Conservation (phyloP, 257 asterid genomes). For the Solanum chiquidenum region DNA sequence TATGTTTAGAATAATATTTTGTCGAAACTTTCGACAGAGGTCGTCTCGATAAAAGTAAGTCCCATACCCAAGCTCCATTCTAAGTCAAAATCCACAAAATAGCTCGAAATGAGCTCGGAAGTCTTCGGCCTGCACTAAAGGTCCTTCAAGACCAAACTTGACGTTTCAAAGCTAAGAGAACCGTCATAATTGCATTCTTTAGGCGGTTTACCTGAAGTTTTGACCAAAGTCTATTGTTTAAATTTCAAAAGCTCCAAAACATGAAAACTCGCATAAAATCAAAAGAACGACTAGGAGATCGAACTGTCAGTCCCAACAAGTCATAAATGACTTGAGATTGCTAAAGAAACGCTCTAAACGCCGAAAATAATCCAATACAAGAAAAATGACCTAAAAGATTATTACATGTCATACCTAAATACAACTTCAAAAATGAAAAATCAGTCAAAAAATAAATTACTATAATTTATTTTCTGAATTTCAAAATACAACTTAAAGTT, state of each 20-base stretch:
- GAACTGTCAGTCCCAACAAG: not conserved
- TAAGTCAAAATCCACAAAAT: not conserved
- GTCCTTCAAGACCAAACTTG: not conserved
- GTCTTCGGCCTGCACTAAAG: not conserved
- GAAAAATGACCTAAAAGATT: not conserved
- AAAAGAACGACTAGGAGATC: fast-evolving
- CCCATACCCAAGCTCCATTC: fast-evolving
- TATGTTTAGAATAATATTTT: not conserved
- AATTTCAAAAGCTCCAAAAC: not conserved
- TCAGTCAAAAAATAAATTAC: too few species aligned
- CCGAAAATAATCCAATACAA: too few species aligned
- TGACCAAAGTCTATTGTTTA: not conserved
- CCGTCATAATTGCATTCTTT: not conserved
- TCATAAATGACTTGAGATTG: not conserved
- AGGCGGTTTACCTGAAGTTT: not conserved
- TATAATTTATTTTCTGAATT: not conserved
- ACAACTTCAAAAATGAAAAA: not conserved
- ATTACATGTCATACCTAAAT: not conserved
- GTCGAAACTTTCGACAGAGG: not conserved
- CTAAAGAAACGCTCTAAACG: not conserved
- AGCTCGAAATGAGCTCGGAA: not conserved
- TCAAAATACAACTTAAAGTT: too few species aligned
- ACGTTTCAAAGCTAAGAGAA: too few species aligned
- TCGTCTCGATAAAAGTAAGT: not conserved
- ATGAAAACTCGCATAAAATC: too few species aligned